Conservation (phyloP, 2,329 filamentous ascomycete genomes). For the Hypoxylon sp. region DNA sequence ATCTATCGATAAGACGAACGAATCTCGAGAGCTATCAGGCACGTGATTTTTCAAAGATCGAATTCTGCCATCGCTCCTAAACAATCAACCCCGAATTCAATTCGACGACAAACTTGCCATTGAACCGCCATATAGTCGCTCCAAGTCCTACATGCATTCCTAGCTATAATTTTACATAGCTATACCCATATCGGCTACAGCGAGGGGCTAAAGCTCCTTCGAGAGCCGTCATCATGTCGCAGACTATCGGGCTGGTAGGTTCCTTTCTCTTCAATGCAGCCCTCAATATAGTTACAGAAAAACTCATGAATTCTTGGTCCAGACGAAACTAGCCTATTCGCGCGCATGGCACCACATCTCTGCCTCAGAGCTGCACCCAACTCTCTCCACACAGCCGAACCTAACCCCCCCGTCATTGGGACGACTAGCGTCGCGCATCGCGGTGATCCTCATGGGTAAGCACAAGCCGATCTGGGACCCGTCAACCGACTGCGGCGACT, state of each 20-base stretch:
- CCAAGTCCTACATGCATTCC: constrained; percentile 9
- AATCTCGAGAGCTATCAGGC: constrained; percentile 9
- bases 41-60: constrained; percentile 39
- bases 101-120: constrained; percentile 33
- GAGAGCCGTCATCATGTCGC: constrained; percentile 73
- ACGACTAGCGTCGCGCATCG: constrained; percentile 89
- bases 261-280: constrained; percentile 22
- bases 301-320: constrained; percentile 20
- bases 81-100: constrained; percentile 15
- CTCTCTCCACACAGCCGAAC: constrained; percentile 68
- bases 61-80: constrained; percentile 33
- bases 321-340: constrained; percentile 97
- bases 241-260: constrained; percentile 80
- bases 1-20: constrained; percentile 30
- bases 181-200: constrained; percentile 17
- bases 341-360: constrained; percentile 92
- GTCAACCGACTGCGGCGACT: constrained; percentile 98
- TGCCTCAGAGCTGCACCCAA: constrained; percentile 75
- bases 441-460: constrained; percentile 93
- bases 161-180: background rate
- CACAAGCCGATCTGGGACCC: constrained; percentile 98
- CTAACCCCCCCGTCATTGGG: constrained; percentile 84
- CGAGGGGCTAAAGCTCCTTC: constrained; percentile 47
- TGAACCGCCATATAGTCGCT: constrained; percentile 5
- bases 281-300: background rate